phyloP scores from a whole-genome alignment of 177 flowering plant species.

The Vitis hybrid region DNA sequence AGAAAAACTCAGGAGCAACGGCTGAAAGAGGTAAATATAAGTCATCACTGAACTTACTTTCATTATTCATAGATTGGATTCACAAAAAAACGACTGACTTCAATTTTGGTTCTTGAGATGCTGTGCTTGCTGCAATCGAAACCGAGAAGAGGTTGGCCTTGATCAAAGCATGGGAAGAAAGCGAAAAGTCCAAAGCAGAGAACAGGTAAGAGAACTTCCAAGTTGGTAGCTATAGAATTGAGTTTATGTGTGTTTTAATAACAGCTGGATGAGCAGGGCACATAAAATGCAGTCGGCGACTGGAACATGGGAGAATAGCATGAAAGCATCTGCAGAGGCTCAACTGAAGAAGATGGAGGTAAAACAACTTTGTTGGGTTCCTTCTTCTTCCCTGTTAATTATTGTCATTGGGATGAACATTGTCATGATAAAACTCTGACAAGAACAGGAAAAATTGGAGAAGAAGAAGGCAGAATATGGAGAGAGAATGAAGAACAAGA shows the following conservation, averaged over 20 bases:
- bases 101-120: constrained; percentile 26
- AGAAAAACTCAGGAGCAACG: too few relatives aligned
- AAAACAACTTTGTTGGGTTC: background rate
- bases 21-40: too few relatives aligned
- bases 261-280: constrained; percentile 31
- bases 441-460: constrained; percentile 48
- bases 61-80: too few relatives aligned
- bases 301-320: constrained; percentile 42
- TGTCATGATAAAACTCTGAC: background rate
- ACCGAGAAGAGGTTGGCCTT: constrained; percentile 48
- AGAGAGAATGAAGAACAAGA: constrained; percentile 59
- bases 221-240: too few relatives aligned
- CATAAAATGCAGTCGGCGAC: constrained; percentile 30
- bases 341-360: constrained; percentile 47
- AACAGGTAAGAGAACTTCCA: constrained; percentile 39
- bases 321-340: constrained; percentile 39
- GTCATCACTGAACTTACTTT: too few relatives aligned
- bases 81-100: background rate
- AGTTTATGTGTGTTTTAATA: background rate
- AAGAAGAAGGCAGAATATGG: constrained; percentile 55
- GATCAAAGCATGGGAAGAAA: constrained; percentile 69
- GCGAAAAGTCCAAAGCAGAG: constrained; percentile 50
- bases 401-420: background rate
- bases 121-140: constrained; percentile 36
- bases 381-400: background rate